A percentile compares a stretch with the other conserved stretches of the same genome.
phyloP scores from a whole-genome alignment of 768 basidiomycete genomes.

The Agrocybe praecox region DNA sequence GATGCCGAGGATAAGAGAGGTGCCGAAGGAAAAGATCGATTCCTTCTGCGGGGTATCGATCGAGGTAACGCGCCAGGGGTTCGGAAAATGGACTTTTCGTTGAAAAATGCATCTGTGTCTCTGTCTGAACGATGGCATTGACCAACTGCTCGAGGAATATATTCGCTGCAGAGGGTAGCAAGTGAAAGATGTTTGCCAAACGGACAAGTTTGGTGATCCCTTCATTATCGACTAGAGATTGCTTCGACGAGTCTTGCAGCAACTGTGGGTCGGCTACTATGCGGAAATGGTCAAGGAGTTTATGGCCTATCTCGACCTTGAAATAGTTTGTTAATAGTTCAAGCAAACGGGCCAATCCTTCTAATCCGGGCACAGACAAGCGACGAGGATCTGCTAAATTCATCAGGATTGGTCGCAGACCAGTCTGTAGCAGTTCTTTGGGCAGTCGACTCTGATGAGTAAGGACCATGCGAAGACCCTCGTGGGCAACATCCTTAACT shows the following conservation, averaged over 20 bases:
- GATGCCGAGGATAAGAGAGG: conserved; percentile 74
- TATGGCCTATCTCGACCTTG: conserved; percentile 98
- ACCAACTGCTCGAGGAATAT: conserved; percentile 90
- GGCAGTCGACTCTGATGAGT: conserved; percentile 90
- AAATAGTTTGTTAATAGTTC: conserved; percentile 98
- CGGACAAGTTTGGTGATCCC: conserved; percentile 91
- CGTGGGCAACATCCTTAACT: conserved; percentile 94
- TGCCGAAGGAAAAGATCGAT: conserved; percentile 83
- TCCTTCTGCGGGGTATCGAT: conserved; percentile 87
- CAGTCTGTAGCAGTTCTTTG: conserved; percentile 93
- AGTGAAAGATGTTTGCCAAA: conserved; percentile 96
- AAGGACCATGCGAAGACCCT: conserved; percentile 87
- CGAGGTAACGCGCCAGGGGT: conserved; percentile 87
- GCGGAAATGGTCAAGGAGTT: conserved; percentile 94
- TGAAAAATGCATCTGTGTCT: conserved; percentile 89
- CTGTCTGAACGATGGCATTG: conserved; percentile 87
- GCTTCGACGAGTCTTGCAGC: conserved; percentile 75
- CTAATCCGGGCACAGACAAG: conserved; percentile 87
- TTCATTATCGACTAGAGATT: conserved; percentile 85
- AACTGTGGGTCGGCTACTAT: conserved; percentile 89
- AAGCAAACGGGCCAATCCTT: conserved; percentile 91
- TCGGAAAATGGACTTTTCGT: conserved; percentile 90
- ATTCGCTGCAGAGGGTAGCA: conserved; percentile 91
- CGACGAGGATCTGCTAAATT: conserved; percentile 96
- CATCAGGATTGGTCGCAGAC: conserved; percentile 94